These are phyloP conservation scores for Penicillium psychrosexuale DNA, from an alignment of 2,329 filamentous ascomycete species.

Conservation along the genomic window DNA sequence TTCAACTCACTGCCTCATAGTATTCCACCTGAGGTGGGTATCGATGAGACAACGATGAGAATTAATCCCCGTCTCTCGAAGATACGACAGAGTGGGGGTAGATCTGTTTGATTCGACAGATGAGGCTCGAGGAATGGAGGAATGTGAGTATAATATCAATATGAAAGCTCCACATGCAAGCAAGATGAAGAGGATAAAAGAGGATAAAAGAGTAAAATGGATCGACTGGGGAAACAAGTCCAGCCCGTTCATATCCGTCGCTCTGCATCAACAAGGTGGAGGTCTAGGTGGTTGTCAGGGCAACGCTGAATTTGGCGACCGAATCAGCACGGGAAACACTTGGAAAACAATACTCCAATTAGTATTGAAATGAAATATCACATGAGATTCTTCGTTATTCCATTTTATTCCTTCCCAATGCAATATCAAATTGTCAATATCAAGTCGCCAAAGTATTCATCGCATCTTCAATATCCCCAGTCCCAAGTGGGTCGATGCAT, in stretches of 20 bases:
- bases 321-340: conserved; percentile 5
- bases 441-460: not conserved
- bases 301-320: conserved; percentile 9
- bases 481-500: conserved; percentile 1
- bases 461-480: not conserved
- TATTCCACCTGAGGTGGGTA: conserved; percentile 1
- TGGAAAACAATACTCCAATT: not conserved
- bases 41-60: conserved; percentile 2
- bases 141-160: conserved; percentile 7
- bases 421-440: not conserved
- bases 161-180: not conserved
- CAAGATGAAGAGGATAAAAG: not conserved
- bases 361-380: not conserved
- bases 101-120: conserved; percentile 9
- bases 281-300: conserved; percentile 17
- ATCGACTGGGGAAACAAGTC: conserved; percentile 8
- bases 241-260: conserved; percentile 15
- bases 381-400: not conserved
- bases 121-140: conserved; percentile 13
- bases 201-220: not conserved
- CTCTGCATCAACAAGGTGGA: conserved; percentile 24
- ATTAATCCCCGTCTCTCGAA: not conserved
- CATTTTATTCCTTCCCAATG: not conserved
- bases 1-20: conserved; percentile 19
- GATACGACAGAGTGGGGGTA: conserved; percentile 2